phyloP scores from a whole-genome alignment of 2,329 filamentous ascomycete species.

The Onygenales sp. region DNA sequence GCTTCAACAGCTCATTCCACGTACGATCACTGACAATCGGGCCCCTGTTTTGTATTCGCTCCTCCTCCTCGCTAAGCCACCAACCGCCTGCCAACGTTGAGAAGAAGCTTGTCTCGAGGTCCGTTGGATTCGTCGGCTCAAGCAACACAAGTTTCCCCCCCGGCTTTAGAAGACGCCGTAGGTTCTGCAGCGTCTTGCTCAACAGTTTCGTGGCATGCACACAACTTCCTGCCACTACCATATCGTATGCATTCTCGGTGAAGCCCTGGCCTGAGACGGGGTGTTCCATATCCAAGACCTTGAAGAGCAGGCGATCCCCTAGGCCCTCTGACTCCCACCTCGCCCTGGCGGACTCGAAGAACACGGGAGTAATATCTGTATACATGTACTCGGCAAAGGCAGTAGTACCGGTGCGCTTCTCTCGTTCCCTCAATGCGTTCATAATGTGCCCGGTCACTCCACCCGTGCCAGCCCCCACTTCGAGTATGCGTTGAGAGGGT shows the following conservation, averaged over 20 bases:
- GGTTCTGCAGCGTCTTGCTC: background rate
- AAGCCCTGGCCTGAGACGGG: conserved; percentile 6
- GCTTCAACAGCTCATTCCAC: conserved; percentile 18
- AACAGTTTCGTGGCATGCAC: background rate
- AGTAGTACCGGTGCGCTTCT: background rate
- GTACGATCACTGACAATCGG: conserved; percentile 10
- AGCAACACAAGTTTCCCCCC: conserved; percentile 10
- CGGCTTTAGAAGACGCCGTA: conserved; percentile 10
- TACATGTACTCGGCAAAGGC: conserved; percentile 8
- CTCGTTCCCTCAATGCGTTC: background rate
- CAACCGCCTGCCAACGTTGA: conserved; percentile 22
- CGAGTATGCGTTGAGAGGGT: background rate
- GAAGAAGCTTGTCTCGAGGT: conserved; percentile 13
- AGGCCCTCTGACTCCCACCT: conserved; percentile 2
- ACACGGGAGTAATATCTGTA: conserved; percentile 11
- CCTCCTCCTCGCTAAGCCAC: conserved; percentile 19
- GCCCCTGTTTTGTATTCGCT: conserved; percentile 7
- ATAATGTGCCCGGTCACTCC: background rate
- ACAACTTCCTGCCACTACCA: background rate
- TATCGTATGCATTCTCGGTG: background rate
- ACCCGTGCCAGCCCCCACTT: conserved; percentile 3
- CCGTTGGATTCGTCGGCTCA: conserved; percentile 5
- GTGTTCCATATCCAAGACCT: conserved; percentile 6
- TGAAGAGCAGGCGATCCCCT: conserved; percentile 4
- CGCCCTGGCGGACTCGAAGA: conserved; percentile 8